Evolutionary conservation across 495 filamentous ascomycete species (phyloP), one percentile per base, ranked within the genome.

Genomic region (Apodospora peruviana): DNA sequence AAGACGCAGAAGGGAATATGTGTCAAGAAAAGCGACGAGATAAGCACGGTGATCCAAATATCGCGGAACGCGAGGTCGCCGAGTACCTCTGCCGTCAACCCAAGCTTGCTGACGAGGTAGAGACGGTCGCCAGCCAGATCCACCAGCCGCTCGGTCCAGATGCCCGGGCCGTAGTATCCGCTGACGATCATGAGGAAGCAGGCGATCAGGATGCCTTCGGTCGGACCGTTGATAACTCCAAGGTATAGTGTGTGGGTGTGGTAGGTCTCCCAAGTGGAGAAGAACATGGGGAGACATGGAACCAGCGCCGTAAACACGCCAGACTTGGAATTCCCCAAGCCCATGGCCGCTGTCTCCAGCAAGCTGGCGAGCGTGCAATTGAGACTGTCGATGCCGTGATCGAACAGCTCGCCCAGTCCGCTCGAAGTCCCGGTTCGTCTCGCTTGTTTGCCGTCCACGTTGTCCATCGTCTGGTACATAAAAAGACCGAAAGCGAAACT

Each of bases 391-490:
- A 98, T 97, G 49, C 94, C 94, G 68, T 98, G 93, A 65, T 98
- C 93, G 73, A 98, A 98, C 17, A 98, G 81, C 67, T 98, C 93
- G 49, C 93, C 93, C 21, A 98, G 73, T 10, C 88, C 88, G 60
- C 90, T 95, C 35, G 93, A 97, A 12, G 91, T 96, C 5, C 93
- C 91, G 7, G 94, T 98, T 50, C 93, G 78, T 47, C 93, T 75
- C 21, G 93, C 93, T 72, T 98, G 93, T 74, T 98, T 98, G 48
- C 93, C 93, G 66, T 98, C 93, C 34, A 98, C 84, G 62, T 98
- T 98, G 72, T 98, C 93, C 82, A 98, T 86, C 11, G 93, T 98
- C 32, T 91, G 95, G 70, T 97, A 97, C 86, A 91, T 91, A 86
- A 93, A 96, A 40, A 96, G 73, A 22, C 91, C 91, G 52, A 94